Evolutionary conservation across 257 asterid genomes (phyloP).

Genomic region (Solanum pennellii): DNA sequence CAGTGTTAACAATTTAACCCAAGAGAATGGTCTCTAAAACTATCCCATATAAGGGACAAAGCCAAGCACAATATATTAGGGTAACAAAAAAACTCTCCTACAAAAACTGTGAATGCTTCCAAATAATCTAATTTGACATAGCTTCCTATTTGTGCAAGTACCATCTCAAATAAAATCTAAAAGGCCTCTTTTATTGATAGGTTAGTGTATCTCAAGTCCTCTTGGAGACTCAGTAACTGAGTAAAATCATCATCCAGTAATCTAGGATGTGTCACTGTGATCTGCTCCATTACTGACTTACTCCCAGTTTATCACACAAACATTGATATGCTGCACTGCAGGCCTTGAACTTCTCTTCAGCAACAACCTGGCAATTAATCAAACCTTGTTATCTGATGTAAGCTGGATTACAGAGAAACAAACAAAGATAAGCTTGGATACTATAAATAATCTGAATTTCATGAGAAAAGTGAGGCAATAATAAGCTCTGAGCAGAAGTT

Average conservation of each 20-base stretch:
- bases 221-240: background rate
- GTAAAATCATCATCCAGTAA: background rate
- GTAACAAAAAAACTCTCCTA: background rate
- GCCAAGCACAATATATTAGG: background rate
- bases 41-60: background rate
- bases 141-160: background rate
- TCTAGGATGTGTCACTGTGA: background rate
- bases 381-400: background rate
- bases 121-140: background rate
- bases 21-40: background rate
- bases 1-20: background rate
- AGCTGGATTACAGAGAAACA: background rate
- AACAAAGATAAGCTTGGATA: background rate
- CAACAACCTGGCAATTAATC: constrained; percentile 35
- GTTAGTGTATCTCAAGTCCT: background rate
- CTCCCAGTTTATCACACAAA: constrained; percentile 46
- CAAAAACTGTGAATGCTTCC: background rate
- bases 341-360: constrained; percentile 90
- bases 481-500: background rate
- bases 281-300: constrained; percentile 7
- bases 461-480: background rate
- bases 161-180: background rate
- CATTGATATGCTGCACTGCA: constrained; percentile 93
- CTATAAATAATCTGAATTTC: background rate
- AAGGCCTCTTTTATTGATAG: background rate